Percentiles rank a stretch among this genome's conserved stretches.
phyloP scores from a whole-genome alignment of 164 flowering plant species.

The Magnolia kwangsiensis region DNA sequence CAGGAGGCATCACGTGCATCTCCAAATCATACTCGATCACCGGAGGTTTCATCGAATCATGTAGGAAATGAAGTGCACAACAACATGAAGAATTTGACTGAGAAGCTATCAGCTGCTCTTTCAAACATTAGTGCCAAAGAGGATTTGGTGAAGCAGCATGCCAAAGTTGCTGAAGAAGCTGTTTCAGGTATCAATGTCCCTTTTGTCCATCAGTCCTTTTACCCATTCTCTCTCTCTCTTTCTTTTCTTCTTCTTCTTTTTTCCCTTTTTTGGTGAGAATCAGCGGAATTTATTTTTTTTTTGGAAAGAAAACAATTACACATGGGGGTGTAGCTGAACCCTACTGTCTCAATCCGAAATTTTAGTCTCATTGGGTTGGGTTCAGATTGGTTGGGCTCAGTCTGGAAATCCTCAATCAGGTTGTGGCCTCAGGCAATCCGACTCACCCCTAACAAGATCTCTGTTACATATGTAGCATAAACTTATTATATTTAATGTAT shows the following conservation, averaged over 20 bases:
- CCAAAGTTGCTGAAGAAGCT: constrained; percentile 76
- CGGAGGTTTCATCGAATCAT: constrained; percentile 65
- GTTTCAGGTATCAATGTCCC: constrained; percentile 38
- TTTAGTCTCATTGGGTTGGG: no score
- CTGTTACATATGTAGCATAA: no score
- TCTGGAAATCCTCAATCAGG: no score
- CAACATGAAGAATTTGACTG: constrained; percentile 42
- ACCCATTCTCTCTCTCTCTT: not conserved
- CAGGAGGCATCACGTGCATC: constrained; percentile 41
- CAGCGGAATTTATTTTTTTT: not conserved
- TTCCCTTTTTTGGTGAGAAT: not conserved
- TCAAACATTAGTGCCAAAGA: constrained; percentile 65
- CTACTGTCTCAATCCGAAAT: no score
- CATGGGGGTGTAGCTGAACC: not conserved
- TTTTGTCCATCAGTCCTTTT: not conserved
- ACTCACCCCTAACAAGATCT: no score
- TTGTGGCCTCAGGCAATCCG: no score
- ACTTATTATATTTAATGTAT: no score
- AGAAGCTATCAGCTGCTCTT: constrained; percentile 79
- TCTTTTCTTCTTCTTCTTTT: not conserved
- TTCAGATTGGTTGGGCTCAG: no score
- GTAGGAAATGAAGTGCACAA: constrained; percentile 42
- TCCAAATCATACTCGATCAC: constrained; percentile 59
- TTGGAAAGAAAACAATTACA: not conserved
- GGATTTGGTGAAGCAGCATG: constrained; percentile 61